Base-by-base conservation (phyloP, 176 grass and related monocot species). In the Musa acuminata region DNA sequence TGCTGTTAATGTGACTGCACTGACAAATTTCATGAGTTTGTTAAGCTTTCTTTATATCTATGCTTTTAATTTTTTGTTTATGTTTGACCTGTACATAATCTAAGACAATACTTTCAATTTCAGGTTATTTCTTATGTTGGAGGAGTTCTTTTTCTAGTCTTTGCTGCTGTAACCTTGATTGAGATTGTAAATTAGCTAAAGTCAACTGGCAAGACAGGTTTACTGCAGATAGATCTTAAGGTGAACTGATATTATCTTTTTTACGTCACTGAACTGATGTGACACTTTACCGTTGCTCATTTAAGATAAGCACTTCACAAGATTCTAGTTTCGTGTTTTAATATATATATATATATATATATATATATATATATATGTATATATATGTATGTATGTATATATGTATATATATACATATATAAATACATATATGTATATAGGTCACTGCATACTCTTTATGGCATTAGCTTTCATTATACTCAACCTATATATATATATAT, bases 121-220 rank as follows among this genome's bases (percentile, higher is more conserved):
- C 86, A 99, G 95, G 87, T 87, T 71, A 84, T 99, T 84, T 84
- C 88, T 79, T 99, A 94, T 67, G 79, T 94, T 87, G 95, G 95
- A 82, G 95, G 95, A 55, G 81, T 80, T 49, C 90, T 99, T 27
- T 91, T 99, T 80, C 77, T 99, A 82, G 90, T 88, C 54, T 99
- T 94, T 87, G 95, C 95, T 53, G 86, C 81, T 1, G 79, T 94
- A 58, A 94, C 95, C 59, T 72, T 99, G 69, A 21, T 89, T 55
- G 95, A 99, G 83, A 99, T 99, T 25, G 75, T 82, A 51, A 91
- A 22, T 80, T 94, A 75, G 80, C 52, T 66, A 54, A 20, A 58
- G 69, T 70, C 35, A 70, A 20, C 67, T 50, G 67, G 67, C 49
- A 70, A 67, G 51, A 50, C 25, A 43, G 35, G 35, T 43, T 43